These are phyloP conservation scores for Starmerella bacillaris DNA, from an alignment of 805 yeast genomes.

Conservation along the genomic window DNA sequence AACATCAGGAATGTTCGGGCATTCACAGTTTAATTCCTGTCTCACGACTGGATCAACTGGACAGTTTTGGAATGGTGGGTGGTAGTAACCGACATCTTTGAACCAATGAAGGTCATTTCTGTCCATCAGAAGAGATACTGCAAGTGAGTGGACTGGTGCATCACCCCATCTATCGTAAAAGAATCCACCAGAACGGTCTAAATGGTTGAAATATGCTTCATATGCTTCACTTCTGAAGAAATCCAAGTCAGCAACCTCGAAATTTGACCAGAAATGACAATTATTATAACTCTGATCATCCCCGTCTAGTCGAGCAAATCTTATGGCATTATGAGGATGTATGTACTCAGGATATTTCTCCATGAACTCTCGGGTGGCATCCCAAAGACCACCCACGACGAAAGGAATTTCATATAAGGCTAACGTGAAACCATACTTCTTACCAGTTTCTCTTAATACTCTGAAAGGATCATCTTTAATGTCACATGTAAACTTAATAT, in stretches of 20 bases:
- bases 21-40: slow-evolving; percentile 39
- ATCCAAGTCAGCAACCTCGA: slow-evolving; percentile 58
- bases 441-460: slow-evolving; percentile 36
- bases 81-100: slow-evolving; percentile 58
- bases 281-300: slow-evolving; percentile 51
- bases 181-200: slow-evolving; percentile 77
- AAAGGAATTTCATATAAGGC: slow-evolving; percentile 42
- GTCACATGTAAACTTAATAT: slow-evolving; percentile 42
- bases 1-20: slow-evolving; percentile 10
- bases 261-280: slow-evolving; percentile 83
- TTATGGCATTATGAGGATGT: slow-evolving; percentile 40
- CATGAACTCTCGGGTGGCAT: slow-evolving; percentile 33
- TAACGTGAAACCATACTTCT: slow-evolving; percentile 49
- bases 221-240: slow-evolving; percentile 66
- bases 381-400: slow-evolving; percentile 51
- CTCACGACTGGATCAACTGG: slow-evolving; percentile 39
- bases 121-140: slow-evolving; percentile 60
- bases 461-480: slow-evolving; percentile 45
- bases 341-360: slow-evolving; percentile 32
- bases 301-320: slow-evolving; percentile 55
- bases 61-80: slow-evolving; percentile 50
- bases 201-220: slow-evolving; percentile 45
- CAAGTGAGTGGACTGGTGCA: slow-evolving; percentile 78
- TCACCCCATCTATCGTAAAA: slow-evolving; percentile 93
- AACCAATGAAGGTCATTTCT: slow-evolving; percentile 60